Percentiles rank a stretch among this genome's conserved stretches.
phyloP scores from a whole-genome alignment of 495 filamentous ascomycete species.

The Neurospora discreta region DNA sequence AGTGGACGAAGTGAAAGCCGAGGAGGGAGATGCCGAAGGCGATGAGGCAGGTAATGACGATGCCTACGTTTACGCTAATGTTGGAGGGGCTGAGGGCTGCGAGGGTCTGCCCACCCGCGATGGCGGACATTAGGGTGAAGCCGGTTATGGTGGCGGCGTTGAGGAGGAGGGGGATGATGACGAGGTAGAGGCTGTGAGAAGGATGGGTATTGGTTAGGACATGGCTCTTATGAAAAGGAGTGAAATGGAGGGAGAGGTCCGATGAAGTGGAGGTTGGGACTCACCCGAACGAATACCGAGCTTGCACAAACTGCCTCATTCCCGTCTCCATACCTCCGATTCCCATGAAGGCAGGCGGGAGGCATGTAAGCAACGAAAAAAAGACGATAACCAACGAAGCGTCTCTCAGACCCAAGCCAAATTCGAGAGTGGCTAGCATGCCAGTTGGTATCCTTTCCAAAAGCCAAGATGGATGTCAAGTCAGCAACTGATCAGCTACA shows the following conservation, averaged over 20 bases:
- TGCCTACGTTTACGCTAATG: slow-evolving; percentile 37
- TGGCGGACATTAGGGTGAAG: slow-evolving; percentile 30
- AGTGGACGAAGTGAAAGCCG: slow-evolving; percentile 41
- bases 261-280: not conserved
- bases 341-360: slow-evolving; percentile 43
- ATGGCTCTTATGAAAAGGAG: not conserved
- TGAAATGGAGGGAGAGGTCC: not conserved
- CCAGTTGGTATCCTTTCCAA: slow-evolving; percentile 37
- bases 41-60: slow-evolving; percentile 38
- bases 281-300: slow-evolving; percentile 44
- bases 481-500: not conserved
- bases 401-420: slow-evolving; percentile 42
- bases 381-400: slow-evolving; percentile 45
- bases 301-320: slow-evolving; percentile 44
- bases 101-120: slow-evolving; percentile 33
- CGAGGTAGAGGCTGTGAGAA: slow-evolving; percentile 19
- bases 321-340: slow-evolving; percentile 41
- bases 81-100: slow-evolving; percentile 34
- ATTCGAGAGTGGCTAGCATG: slow-evolving; percentile 39
- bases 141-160: slow-evolving; percentile 34
- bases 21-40: slow-evolving; percentile 38
- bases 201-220: not conserved
- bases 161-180: slow-evolving; percentile 28
- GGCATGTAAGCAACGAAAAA: slow-evolving; percentile 38
- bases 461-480: not conserved